Conservation (phyloP, 176 grass and related monocot species). For the Phoenix roebelenii region DNA sequence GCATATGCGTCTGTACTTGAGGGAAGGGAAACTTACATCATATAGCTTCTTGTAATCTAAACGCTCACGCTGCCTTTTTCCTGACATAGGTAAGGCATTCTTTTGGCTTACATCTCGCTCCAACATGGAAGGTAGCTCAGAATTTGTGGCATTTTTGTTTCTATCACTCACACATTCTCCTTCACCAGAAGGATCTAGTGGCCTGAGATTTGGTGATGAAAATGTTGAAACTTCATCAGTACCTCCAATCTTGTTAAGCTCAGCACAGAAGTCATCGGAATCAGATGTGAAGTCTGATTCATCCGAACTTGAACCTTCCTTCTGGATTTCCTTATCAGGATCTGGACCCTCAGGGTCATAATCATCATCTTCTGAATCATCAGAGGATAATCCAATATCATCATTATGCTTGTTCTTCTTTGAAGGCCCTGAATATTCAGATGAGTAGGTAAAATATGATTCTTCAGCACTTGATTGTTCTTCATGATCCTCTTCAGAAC, state of each 20-base stretch:
- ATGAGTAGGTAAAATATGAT: conserved; percentile 38
- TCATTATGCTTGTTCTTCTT: conserved; percentile 34
- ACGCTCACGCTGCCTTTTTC: conserved; percentile 49
- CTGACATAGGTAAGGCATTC: conserved; percentile 28
- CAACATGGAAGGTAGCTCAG: conserved; percentile 1
- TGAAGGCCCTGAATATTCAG: conserved; percentile 28
- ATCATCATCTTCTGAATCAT: conserved; percentile 97
- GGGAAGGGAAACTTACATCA: conserved; percentile 46
- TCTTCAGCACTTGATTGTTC: conserved; percentile 51
- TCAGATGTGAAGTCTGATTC: conserved; percentile 90
- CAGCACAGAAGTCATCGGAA: conserved; percentile 82
- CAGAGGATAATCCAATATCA: conserved; percentile 66
- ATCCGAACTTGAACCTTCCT: conserved; percentile 32
- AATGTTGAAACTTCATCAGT: conserved; percentile 24
- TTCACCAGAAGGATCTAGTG: conserved; percentile 4
- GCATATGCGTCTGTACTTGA: not conserved
- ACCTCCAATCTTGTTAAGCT: conserved; percentile 53
- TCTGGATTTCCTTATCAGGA: conserved; percentile 47
- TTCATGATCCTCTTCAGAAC: conserved; percentile 1
- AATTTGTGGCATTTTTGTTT: conserved; percentile 1
- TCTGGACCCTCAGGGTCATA: conserved; percentile 56
- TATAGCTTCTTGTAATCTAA: conserved; percentile 86
- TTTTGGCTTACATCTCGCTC: conserved; percentile 38
- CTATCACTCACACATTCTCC: not conserved
- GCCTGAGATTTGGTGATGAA: conserved; percentile 23